A percentile compares a stretch with the other conserved stretches of the same genome.
Conservation (phyloP, 306 rosid genomes). For the Lathyrus oleraceus region DNA sequence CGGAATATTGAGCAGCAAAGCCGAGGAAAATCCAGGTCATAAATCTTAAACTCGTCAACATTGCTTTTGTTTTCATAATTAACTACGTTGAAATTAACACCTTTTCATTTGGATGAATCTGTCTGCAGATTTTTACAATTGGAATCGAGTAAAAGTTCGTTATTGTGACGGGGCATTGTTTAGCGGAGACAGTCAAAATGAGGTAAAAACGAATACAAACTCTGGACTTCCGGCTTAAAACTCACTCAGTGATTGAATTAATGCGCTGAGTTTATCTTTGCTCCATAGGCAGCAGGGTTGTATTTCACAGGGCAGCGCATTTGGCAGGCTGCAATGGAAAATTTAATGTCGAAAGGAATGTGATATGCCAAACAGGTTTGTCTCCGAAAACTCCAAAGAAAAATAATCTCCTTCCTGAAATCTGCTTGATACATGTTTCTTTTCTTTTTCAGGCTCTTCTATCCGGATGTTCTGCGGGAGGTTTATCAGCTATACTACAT, state of each 20-base stretch:
- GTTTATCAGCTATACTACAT: constrained; percentile 74
- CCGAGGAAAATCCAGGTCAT: constrained; percentile 74
- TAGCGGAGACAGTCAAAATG: constrained; percentile 65
- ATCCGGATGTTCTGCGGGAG: constrained; percentile 92
- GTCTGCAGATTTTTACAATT: constrained; percentile 73
- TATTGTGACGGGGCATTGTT: constrained; percentile 96
- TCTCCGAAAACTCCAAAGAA: background rate
- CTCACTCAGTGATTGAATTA: constrained; percentile 10
- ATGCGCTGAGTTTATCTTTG: constrained; percentile 27
- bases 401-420: background rate
- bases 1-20: constrained; percentile 74
- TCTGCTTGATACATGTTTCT: constrained; percentile 15
- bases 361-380: constrained; percentile 71
- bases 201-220: constrained; percentile 43
- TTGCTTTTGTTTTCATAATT: constrained; percentile 1
- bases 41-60: constrained; percentile 22
- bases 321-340: constrained; percentile 80
- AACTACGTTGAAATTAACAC: background rate
- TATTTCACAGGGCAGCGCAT: constrained; percentile 82
- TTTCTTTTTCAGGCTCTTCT: constrained; percentile 58
- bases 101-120: constrained; percentile 25
- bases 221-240: background rate
- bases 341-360: constrained; percentile 82
- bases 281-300: constrained; percentile 58
- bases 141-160: constrained; percentile 84